These are phyloP conservation scores for Manihot esculenta DNA, from an alignment of 441 rosid species.

Conservation along the genomic window DNA sequence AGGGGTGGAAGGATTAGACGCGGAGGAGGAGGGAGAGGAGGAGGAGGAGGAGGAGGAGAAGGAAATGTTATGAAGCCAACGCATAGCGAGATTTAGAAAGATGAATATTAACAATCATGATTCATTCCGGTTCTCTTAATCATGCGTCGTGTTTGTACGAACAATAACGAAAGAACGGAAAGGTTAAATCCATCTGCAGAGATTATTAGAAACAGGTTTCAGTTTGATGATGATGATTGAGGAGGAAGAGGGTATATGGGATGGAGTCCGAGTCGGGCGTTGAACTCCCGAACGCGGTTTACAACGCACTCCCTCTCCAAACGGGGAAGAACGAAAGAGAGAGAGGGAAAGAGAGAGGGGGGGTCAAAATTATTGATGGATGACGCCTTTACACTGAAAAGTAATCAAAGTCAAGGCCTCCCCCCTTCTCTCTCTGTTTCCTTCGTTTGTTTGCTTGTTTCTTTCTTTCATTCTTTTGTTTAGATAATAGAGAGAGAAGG, in stretches of 20 bases:
- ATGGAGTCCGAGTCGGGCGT: too few relatives aligned
- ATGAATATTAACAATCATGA: neutral
- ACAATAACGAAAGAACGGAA: neutral
- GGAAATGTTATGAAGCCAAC: constrained; percentile 55
- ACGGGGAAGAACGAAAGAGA: neutral
- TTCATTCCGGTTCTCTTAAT: neutral
- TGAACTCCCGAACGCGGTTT: neutral
- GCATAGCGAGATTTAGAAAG: constrained; percentile 45
- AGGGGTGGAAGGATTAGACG: constrained; percentile 23
- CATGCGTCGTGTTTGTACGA: neutral
- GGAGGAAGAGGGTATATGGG: too few relatives aligned
- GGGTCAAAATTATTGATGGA: neutral
- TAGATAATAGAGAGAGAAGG: neutral
- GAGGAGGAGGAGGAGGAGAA: constrained; percentile 31
- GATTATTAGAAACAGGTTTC: neutral
- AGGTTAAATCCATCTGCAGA: neutral
- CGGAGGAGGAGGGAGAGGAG: constrained; percentile 29
- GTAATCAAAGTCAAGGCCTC: neutral
- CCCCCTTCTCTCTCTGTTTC: neutral
- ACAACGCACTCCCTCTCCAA: neutral
- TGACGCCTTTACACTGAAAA: neutral
- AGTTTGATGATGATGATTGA: too few relatives aligned
- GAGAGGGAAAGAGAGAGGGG: neutral
- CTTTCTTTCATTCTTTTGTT: neutral
- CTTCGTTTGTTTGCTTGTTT: too few relatives aligned